These are phyloP conservation scores for Pseudomassariella vexata DNA, from an alignment of 2,329 filamentous ascomycete species.

Conservation along the genomic window DNA sequence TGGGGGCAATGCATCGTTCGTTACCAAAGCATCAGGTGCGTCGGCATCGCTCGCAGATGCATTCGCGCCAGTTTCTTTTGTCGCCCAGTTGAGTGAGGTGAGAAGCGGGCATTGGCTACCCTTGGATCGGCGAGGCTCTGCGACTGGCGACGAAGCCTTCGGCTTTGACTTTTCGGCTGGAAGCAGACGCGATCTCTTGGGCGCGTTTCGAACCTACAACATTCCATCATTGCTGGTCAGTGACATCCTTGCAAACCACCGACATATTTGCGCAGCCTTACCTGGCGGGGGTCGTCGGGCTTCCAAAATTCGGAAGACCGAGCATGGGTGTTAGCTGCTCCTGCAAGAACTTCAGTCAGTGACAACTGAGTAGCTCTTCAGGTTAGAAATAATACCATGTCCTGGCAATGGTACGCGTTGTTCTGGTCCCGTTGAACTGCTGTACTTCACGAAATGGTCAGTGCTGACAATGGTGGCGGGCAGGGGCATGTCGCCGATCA, in stretches of 20 bases:
- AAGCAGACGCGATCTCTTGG: constrained; percentile 10
- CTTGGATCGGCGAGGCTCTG: background rate
- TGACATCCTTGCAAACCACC: constrained; percentile 20
- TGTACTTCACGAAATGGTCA: background rate
- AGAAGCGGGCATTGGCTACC: background rate
- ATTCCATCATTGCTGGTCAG: constrained; percentile 15
- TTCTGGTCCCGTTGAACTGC: background rate
- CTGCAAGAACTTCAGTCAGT: background rate
- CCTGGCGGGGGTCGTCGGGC: background rate
- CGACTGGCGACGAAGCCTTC: background rate
- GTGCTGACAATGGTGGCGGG: background rate
- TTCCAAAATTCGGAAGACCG: background rate
- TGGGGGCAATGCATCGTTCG: constrained; percentile 12
- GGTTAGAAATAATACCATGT: background rate
- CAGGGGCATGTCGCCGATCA: constrained; percentile 4
- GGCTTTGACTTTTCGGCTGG: constrained; percentile 3
- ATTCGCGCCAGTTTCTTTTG: too few species aligned
- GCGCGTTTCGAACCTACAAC: constrained; percentile 17
- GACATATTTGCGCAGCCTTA: too few species aligned
- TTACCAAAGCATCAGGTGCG: constrained; percentile 8
- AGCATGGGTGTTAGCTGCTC: background rate
- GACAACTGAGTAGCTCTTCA: background rate
- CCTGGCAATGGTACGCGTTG: too few species aligned
- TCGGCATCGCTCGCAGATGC: too few species aligned
- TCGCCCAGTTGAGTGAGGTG: too few species aligned